Evolutionary conservation across 441 rosid species (phyloP), one percentile per base, ranked within the genome.

Genomic region (Caryocar brasiliense): DNA sequence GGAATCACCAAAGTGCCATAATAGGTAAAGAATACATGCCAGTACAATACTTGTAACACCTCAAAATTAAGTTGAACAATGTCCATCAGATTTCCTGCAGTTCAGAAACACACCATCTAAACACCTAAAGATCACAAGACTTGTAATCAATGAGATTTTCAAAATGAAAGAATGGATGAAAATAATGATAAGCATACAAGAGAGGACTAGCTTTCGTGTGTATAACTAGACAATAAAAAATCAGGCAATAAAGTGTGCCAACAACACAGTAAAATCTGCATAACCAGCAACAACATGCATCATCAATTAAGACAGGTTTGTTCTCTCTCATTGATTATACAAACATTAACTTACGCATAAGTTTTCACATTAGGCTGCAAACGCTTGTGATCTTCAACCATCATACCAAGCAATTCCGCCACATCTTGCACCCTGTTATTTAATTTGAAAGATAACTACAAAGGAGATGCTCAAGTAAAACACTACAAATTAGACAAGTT

Each of bases 331-430:
- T 14, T 28, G 34, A 40, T 55, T 6, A 62, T 51, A 48, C 38
- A 33, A 50, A 37, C 19, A 30, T 28, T 34, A 38, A 54, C 85
- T 78, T 81, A 91, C 95, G 86, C 89, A 56, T 85, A 66, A 64
- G 98, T 91, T 71, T 66, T 85, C 65, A 78, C 75, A 68, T 87
- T 85, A 44, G 98, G 98, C 47, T 80, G 91, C 70, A 91, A 32
- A 43, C 98, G 86, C 54, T 83, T 87, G 77, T 83, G 86, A 58
- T 79, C 86, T 65, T 87, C 98, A 51, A 91, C 86, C 96, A 91
- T 91, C 95, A 91, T 85, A 37, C 98, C 98, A 62, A 91, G 95
- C 64, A 91, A 71, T 72, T 91, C 96, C 32, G 93, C 91, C 59
- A 91, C 98, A 74, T 91, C 96, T 63, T 85, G 96, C 35, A 83